Evolutionary conservation across 148 eudicot species (phyloP), one percentile per base, ranked within the genome.

Genomic region (Vaccinium corymbosum): DNA sequence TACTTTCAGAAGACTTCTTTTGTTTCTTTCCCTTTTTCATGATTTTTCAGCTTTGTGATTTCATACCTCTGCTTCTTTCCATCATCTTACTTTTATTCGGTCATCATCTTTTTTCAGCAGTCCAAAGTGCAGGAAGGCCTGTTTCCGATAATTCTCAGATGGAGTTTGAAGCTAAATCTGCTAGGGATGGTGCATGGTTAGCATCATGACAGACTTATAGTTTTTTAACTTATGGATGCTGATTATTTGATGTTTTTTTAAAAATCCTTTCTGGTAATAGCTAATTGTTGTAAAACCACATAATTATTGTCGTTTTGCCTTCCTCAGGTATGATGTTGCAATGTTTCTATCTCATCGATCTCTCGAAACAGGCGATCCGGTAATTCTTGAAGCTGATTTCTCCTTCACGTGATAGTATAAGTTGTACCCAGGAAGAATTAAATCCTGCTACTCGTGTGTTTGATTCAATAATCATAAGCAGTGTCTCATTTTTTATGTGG

Each of bases 101-200:
- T 79, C 55, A 6, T 27, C 79, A 29, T n/a, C 74, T 25, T 86
- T 55, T 55, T 25, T 72, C 51, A n/a, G 50, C 86, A 87, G 91
- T 86, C 81, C 89, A 87, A 87, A 83, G 77, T 82, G 81, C 86
- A 38, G 91, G 84, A 78, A 92, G 88, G 86, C 91, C 85, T 86
- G 81, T 85, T 56, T 81, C 98, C 6, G 98, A 94, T 76, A 90
- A 85, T 87, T 73, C 95, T 84, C 91, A 79, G 72, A 91, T 95
- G 99, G 99, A 97, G 91, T 97, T 94, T 84, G 99, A 97, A 94
- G 99, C 98, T 85, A 97, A 90, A 91, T 97, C 99, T 84, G 94
- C 96, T 13, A 94, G 98, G 84, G 99, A 97, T 91, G 99, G 99
- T 83, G 99, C 99, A 85, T 97, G 99, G 99, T 97, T 89, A 83